Evolutionary conservation across 345 rosid genomes (phyloP), one percentile per base, ranked within the genome.

Genomic region (Cardiospermum halicacabum): DNA sequence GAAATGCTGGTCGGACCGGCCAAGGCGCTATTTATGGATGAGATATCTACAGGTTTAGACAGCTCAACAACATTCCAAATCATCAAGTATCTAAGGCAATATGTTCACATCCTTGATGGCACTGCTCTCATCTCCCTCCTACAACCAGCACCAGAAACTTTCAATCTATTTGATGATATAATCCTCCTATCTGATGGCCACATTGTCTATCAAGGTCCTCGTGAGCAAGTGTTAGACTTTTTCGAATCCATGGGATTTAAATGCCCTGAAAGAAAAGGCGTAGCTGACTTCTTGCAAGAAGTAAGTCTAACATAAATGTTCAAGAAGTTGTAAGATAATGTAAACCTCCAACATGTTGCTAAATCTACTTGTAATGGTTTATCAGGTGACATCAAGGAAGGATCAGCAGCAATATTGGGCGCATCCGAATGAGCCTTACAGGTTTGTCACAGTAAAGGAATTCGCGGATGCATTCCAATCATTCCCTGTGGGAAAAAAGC

Each of bases 101-200:
- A 64, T 37, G 69, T 73, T 67, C 85, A 82, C 69, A 77, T 83
- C 56, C 69, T 83, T 24, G 54, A 81, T 42, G 85, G 80, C 72
- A 89, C 94, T 8, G 81, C 89, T 21, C 68, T 83, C 51, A 73
- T 89, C 51, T 86, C 96, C 42, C 96, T 89, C 59, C 94, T 89
- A 27, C 93, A 89, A 74, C 96, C 93, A 15, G 87, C 94, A 27
- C 91, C 89, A 0, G 96, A 87, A 69, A 89, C 93, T 48, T 90
- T 80, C 7, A 71, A 85, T 70, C 85, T 89, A 19, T 89, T 87
- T 11, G 91, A 89, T 68, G 93, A 89, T 59, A 74, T 89, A 54
- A 78, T 89, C 37, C 83, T 89, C 56, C 68, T 87, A 34, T 82
- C 91, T 4, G 88, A 89, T 68, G 81, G 92, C 16, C 83, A 77